Conservation (phyloP, 2,329 filamentous ascomycete genomes). For the Xylariaceae sp. region DNA sequence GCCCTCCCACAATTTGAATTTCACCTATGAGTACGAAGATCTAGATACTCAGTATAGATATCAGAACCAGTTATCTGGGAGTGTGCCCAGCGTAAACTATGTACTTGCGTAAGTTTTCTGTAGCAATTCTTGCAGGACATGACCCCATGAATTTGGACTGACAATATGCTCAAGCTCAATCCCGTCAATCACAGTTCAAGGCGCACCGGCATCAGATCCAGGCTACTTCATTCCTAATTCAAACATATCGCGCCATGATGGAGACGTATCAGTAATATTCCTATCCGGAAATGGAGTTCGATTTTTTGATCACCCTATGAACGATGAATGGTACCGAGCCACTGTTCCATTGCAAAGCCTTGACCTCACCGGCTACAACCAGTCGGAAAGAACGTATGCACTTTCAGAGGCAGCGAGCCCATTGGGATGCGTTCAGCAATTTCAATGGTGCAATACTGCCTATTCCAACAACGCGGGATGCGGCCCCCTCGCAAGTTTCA, state of each 20-base stretch:
- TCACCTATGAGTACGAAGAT: not conserved
- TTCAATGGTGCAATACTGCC: slow-evolving; percentile 15
- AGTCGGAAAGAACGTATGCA: slow-evolving; percentile 1
- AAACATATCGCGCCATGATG: not conserved
- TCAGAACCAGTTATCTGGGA: not conserved
- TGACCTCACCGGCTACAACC: not conserved
- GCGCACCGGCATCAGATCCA: not conserved
- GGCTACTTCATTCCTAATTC: not conserved
- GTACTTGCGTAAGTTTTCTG: not conserved
- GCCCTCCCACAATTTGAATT: not conserved
- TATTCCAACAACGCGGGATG: slow-evolving; percentile 9
- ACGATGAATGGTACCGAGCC: slow-evolving; percentile 19
- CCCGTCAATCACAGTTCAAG: not conserved
- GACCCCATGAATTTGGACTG: not conserved
- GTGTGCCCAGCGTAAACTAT: not conserved
- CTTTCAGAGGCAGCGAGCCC: slow-evolving; percentile 11
- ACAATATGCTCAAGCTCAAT: not conserved
- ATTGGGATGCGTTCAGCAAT: slow-evolving; percentile 13
- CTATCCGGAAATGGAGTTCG: slow-evolving; percentile 15
- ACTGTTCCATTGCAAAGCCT: not conserved
- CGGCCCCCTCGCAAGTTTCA: slow-evolving; percentile 6
- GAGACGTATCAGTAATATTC: slow-evolving; percentile 7
- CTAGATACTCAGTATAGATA: not conserved
- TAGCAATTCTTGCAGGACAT: not conserved
- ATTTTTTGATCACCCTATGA: slow-evolving; percentile 1